A percentile compares a stretch with the other conserved stretches of the same genome.
phyloP scores from a whole-genome alignment of 179 eudicot species.

The Gypsophila paniculata region DNA sequence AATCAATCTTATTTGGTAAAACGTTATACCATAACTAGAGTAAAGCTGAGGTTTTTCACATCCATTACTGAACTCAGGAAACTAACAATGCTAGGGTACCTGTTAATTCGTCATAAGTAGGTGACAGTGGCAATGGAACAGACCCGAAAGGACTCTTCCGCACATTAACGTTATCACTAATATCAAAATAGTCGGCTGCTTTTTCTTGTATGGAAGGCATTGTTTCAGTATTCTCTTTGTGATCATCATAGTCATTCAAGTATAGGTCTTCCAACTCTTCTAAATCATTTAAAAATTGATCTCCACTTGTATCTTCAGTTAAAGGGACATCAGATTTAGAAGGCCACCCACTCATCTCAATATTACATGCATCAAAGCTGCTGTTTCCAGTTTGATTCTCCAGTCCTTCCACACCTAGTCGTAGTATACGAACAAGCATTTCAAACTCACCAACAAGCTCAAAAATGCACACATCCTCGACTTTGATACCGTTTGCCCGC shows the following conservation, averaged over 20 bases:
- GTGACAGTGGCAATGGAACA: slow-evolving; percentile 25
- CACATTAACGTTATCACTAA: slow-evolving; percentile 22
- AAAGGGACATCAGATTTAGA: slow-evolving; percentile 29
- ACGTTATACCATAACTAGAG: neutral
- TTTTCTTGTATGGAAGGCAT: slow-evolving; percentile 23
- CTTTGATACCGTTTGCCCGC: slow-evolving; percentile 63
- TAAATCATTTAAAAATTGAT: slow-evolving; percentile 19
- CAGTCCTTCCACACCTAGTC: slow-evolving; percentile 52
- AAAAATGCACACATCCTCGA: slow-evolving; percentile 79
- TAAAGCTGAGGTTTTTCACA: neutral
- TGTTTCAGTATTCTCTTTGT: neutral
- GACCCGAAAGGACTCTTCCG: slow-evolving; percentile 25
- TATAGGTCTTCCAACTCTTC: slow-evolving; percentile 21
- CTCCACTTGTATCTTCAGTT: slow-evolving; percentile 33
- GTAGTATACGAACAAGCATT: slow-evolving; percentile 65
- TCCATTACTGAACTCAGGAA: neutral
- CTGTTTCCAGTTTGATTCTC: slow-evolving; percentile 38
- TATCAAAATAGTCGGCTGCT: slow-evolving; percentile 17
- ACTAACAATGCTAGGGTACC: slow-evolving; percentile 28
- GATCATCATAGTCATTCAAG: slow-evolving; percentile 11
- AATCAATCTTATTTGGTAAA: neutral
- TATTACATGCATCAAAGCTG: slow-evolving; percentile 22
- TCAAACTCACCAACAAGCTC: slow-evolving; percentile 67
- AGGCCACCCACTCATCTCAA: slow-evolving; percentile 29
- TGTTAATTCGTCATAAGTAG: slow-evolving; percentile 24